Base-by-base conservation (phyloP, 2,329 filamentous ascomycete genomes). In the Aspergillus fumigatus region DNA sequence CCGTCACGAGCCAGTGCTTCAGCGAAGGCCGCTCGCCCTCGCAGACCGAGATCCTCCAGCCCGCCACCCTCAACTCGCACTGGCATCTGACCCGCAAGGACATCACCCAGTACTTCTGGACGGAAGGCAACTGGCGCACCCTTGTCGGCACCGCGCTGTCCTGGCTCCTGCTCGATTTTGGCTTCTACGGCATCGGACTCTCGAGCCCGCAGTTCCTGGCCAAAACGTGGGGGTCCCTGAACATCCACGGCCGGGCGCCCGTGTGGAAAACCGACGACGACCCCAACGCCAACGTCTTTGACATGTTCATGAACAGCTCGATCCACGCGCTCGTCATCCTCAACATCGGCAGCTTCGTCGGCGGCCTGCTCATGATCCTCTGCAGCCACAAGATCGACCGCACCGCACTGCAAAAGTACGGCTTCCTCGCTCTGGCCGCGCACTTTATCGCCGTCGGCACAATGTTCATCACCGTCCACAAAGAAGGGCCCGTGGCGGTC, bases 121-220 rank as follows among this genome's bases (percentile, higher is more conserved):
- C 59, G 0, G 75, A 77, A 51, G 71, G 73, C 2, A 77, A 77
- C 59, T 77, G 75, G 75, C 70, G 70, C 38, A 73, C 71, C 11
- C 62, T 78, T n/a, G 67, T 71, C 11, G 73, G 72, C n/a, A 82
- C 80, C 1, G 75, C 79, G 1, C 67, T 78, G 26, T 76, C 78
- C 21, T 84, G 82, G 82, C 77, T 83, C 35, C 75, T 82, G 4
- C 73, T 84, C 10, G 82, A 85, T 54, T 76, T 84, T n/a, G 80
- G 79, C 14, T 84, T 84, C 60, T 84, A 83, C 58, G 82, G 82
- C 2, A 80, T 84, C 54, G 79, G 79, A 3, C 72, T 84, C 4
- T 75, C 74, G 0, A 75, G 67, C 27, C 74, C 75, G 2, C 73
- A 76, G 51, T 75, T 74, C 50, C 64, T 77, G 8, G 72, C 73